A percentile compares a stretch with the other conserved stretches of the same genome.
These are phyloP conservation scores for Incumbomyces delicatus DNA, from an alignment of 2,329 filamentous ascomycete species.

Conservation along the genomic window DNA sequence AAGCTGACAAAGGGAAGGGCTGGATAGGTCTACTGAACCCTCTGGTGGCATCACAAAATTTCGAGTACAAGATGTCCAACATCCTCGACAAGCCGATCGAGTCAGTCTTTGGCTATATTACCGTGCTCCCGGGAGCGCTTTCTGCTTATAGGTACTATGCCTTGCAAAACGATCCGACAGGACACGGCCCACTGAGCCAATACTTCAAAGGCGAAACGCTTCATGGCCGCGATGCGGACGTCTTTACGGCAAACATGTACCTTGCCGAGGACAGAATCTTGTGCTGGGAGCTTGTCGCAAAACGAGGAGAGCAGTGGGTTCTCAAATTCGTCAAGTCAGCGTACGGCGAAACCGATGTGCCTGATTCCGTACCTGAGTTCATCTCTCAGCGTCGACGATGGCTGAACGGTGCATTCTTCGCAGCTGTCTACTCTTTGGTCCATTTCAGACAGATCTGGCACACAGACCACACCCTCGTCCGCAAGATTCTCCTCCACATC, in stretches of 20 bases:
- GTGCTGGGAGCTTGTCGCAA: constrained; percentile 95
- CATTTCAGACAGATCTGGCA: constrained; percentile 89
- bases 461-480: constrained; percentile 80
- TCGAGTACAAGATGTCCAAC: constrained; percentile 99
- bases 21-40: constrained; percentile 83
- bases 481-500: constrained; percentile 85
- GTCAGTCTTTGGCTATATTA: constrained; percentile 96
- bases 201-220: constrained; percentile 99
- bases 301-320: constrained; percentile 90
- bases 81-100: constrained; percentile 96
- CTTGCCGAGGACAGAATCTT: constrained; percentile 97
- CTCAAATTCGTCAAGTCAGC: constrained; percentile 96
- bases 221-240: constrained; percentile 89
- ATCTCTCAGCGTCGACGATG: constrained; percentile 92
- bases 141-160: constrained; percentile 95
- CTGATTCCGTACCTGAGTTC: constrained; percentile 89
- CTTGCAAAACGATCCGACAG: constrained; percentile 90
- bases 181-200: constrained; percentile 88
- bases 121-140: constrained; percentile 85
- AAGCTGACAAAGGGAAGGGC: constrained; percentile 83
- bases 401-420: constrained; percentile 98
- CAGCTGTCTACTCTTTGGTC: constrained; percentile 90
- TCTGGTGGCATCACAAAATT: constrained; percentile 92
- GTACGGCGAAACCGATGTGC: constrained; percentile 95
- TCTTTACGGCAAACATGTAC: constrained; percentile 99